Conservation (phyloP, 176 grass and related monocot genomes). For the Tillandsia leiboldiana region DNA sequence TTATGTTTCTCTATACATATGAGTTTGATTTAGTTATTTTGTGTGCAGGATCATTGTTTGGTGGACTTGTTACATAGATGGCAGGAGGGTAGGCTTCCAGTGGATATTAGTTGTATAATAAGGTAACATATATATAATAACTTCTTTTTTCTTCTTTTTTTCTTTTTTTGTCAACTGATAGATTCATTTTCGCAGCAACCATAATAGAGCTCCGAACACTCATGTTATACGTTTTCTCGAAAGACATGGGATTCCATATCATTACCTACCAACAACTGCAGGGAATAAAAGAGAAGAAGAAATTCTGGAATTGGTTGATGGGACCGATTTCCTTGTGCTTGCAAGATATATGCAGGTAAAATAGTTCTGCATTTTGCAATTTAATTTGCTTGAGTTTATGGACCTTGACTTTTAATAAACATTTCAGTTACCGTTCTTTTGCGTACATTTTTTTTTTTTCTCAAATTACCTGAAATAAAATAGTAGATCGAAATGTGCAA, state of each 20-base stretch:
- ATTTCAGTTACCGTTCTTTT: no score
- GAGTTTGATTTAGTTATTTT: neutral
- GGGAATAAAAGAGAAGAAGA: constrained; percentile 74
- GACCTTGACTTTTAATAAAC: neutral
- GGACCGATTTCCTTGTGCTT: constrained; percentile 80
- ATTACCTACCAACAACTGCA: constrained; percentile 56
- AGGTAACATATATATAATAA: constrained; percentile 30
- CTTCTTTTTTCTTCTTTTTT: neutral
- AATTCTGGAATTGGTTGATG: constrained; percentile 58
- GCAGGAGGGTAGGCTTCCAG: constrained; percentile 69
- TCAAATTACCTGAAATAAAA: no score
- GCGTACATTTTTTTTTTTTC: no score
- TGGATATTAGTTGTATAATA: constrained; percentile 70
- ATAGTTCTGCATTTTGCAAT: neutral
- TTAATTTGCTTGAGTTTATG: neutral
- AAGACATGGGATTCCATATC: constrained; percentile 73
- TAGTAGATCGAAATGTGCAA: no score
- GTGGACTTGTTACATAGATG: constrained; percentile 73
- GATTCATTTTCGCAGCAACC: constrained; percentile 47
- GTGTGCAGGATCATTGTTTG: constrained; percentile 69
- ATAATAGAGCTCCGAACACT: constrained; percentile 53
- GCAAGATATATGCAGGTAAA: constrained; percentile 99
- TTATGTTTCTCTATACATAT: neutral
- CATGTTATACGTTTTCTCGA: constrained; percentile 74
- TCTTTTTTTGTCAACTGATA: neutral